These are phyloP conservation scores for Rhodocollybia butyracea DNA, from an alignment of 768 basidiomycete species.

Conservation along the genomic window DNA sequence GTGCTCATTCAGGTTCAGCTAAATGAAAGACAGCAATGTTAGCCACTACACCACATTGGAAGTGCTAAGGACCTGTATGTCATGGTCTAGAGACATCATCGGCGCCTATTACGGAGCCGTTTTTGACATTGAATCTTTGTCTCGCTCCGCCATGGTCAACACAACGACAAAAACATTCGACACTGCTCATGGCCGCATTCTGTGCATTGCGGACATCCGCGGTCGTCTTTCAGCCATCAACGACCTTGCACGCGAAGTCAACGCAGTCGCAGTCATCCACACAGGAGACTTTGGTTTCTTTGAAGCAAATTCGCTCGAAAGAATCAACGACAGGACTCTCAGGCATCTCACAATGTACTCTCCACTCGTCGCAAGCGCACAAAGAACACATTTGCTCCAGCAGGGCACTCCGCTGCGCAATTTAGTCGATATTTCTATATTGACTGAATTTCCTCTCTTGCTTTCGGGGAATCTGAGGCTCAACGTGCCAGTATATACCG, in stretches of 20 bases:
- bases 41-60: too few relatives aligned
- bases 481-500: conserved; percentile 90
- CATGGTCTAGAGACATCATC: too few relatives aligned
- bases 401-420: conserved; percentile 77
- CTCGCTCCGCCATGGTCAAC: conserved; percentile 1
- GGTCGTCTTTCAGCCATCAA: conserved; percentile 88
- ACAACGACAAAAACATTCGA: conserved; percentile 80
- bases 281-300: conserved; percentile 99
- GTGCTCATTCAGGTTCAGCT: too few relatives aligned
- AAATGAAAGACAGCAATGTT: too few relatives aligned
- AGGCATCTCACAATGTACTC: conserved; percentile 97
- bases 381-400: conserved; percentile 74
- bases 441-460: conserved; percentile 93
- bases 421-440: conserved; percentile 69
- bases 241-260: conserved; percentile 82
- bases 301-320: conserved; percentile 75
- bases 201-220: conserved; percentile 93
- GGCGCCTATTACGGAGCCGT: too few relatives aligned
- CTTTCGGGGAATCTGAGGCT: conserved; percentile 89
- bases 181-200: conserved; percentile 77
- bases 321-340: conserved; percentile 94
- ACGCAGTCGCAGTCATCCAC: conserved; percentile 92
- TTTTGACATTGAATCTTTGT: too few relatives aligned
- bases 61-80: too few relatives aligned
- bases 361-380: conserved; percentile 81